Evolutionary conservation across 257 asterid genomes (phyloP).

Genomic region (Mentha longifolia): DNA sequence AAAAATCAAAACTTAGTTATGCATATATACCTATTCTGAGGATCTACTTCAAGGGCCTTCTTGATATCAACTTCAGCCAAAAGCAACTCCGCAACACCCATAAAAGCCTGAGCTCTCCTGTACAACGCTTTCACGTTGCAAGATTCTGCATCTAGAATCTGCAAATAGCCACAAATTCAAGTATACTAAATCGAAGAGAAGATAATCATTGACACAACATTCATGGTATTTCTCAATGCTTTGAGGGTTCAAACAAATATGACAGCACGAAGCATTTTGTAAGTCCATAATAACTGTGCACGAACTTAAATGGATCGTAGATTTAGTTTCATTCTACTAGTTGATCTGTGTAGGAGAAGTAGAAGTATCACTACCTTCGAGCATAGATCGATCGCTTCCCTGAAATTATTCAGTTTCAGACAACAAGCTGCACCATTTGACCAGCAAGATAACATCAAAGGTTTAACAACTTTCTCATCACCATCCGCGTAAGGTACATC

Average conservation of each 20-base stretch:
- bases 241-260: constrained; percentile 17
- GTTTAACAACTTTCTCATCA: constrained; percentile 49
- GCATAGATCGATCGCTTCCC: constrained; percentile 55
- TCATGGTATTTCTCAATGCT: neutral
- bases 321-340: constrained; percentile 6
- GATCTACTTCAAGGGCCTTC: constrained; percentile 77
- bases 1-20: neutral
- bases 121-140: constrained; percentile 80
- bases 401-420: constrained; percentile 58
- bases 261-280: neutral
- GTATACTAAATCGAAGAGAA: neutral
- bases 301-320: neutral
- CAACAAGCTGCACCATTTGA: constrained; percentile 71
- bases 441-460: constrained; percentile 67
- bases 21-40: constrained; percentile 54
- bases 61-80: constrained; percentile 70
- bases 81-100: constrained; percentile 55
- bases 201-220: neutral
- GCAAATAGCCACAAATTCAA: neutral
- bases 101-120: constrained; percentile 73
- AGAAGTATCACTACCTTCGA: constrained; percentile 49
- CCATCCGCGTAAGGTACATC: constrained; percentile 45
- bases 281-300: neutral
- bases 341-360: neutral
- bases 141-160: constrained; percentile 64